Conservation (phyloP, 129 eudicot genomes). For the Ambrosia artemisiifolia region DNA sequence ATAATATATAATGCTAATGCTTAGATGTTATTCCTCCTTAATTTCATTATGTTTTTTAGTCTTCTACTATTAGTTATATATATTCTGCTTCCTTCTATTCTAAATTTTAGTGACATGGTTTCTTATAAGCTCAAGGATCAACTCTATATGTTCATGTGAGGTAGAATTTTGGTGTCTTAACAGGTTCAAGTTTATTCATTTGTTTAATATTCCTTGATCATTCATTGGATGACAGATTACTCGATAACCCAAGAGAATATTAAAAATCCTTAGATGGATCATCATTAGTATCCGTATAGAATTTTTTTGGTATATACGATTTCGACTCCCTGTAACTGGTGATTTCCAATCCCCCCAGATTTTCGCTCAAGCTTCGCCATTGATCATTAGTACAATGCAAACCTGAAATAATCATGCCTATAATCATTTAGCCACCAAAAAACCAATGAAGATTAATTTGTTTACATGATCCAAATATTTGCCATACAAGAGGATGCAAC, state of each 20-base stretch:
- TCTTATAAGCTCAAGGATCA: neutral
- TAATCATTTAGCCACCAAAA: neutral
- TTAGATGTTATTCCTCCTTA: neutral
- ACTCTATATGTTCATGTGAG: neutral
- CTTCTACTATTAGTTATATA: neutral
- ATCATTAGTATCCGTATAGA: too few relatives aligned
- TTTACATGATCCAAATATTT: neutral
- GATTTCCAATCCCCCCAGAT: too few relatives aligned
- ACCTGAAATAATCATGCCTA: neutral
- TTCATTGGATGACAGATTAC: neutral
- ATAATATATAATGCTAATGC: conserved; percentile 1
- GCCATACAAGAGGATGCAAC: neutral
- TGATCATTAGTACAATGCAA: neutral
- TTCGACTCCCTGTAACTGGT: too few relatives aligned
- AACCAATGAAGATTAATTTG: neutral
- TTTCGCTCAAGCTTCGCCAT: too few relatives aligned
- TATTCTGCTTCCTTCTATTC: neutral
- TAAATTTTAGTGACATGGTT: neutral
- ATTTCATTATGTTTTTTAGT: neutral
- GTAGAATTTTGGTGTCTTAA: neutral
- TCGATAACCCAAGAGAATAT: neutral
- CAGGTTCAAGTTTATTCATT: neutral
- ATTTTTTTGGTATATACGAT: too few relatives aligned
- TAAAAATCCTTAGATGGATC: too few relatives aligned
- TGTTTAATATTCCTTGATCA: neutral